Evolutionary conservation across 495 filamentous ascomycete genomes (phyloP), one percentile per base, ranked within the genome.

Genomic region (Aspergillus sclerotiicarbonarius): DNA sequence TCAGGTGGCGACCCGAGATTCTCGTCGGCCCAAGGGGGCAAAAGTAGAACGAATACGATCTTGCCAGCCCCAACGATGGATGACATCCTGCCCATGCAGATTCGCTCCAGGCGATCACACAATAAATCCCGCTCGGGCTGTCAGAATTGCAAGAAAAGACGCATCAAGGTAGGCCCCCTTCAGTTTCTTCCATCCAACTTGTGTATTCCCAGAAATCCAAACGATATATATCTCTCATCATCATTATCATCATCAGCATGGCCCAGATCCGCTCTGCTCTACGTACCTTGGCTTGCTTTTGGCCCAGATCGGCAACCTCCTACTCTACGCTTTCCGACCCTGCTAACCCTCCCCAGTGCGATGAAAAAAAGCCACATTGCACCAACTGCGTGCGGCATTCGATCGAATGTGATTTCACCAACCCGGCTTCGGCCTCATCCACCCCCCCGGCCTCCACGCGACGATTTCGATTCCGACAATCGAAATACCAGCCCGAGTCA

Each of bases 281-380:
- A n/a, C 16, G 53, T 3, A 51, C 51, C 2, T 3, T 51, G 0
- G 10, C 48, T 9, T 54, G 52, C 33, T 25, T 35, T 58, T 8
- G 20, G 51, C 4, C 39, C 25, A 33, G 25, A 50, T 16, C 33
- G 18, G 19, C 35, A 37, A 29, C 31, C 35, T 8, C 31, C 35
- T 8, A 58, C n/a, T 18, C 16, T 21, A 1, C 21, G 1, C 31
- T 33, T 8, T n/a, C 15, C 49, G 13, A 18, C 5, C 33, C 44
- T 10, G 37, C 57, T 60, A 47, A 68, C 35, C 18, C 4, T 6
- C 13, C 31, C 15, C 68, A 76, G 74, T 77, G 74, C 47, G 73
- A 77, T 21, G 74, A 77, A 45, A 71, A 65, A 46, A 69, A 67
- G 41, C 74, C 74, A 8, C 44, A 49, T 4, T 77, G 71, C 60